Conservation (phyloP, 2,329 filamentous ascomycete genomes). For the Fusarium cicatricum region DNA sequence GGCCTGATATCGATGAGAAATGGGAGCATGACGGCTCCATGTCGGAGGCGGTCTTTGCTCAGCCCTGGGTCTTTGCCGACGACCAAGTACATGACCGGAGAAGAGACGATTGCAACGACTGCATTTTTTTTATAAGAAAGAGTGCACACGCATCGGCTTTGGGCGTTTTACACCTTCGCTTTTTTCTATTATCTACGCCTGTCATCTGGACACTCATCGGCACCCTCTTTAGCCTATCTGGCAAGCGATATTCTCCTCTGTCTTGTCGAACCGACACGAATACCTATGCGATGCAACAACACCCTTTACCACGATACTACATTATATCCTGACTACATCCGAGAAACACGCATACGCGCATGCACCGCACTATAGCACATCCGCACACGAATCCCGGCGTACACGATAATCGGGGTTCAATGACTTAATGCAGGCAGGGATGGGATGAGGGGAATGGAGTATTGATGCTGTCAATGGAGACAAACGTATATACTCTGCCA, state of each 20-base stretch:
- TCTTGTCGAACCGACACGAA: not conserved
- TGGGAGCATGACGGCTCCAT: not conserved
- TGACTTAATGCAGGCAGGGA: constrained; percentile 33
- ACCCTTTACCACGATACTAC: constrained; percentile 9
- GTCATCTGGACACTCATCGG: not conserved
- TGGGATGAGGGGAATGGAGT: constrained; percentile 7
- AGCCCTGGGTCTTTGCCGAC: not conserved
- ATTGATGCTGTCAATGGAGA: constrained; percentile 17
- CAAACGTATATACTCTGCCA: constrained; percentile 28
- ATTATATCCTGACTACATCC: constrained; percentile 4
- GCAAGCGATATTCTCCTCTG: not conserved
- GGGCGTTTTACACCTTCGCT: not conserved
- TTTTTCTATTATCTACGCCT: constrained; percentile 3
- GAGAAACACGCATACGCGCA: constrained; percentile 12
- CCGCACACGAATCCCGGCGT: constrained; percentile 14
- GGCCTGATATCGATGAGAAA: not conserved
- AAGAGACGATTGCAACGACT: too few relatives aligned
- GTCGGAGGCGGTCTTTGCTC: not conserved
- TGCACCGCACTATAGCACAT: constrained; percentile 12
- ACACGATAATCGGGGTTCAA: constrained; percentile 29
- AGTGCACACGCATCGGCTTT: too few relatives aligned
- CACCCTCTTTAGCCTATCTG: not conserved
- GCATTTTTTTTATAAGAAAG: too few relatives aligned
- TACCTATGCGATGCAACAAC: constrained; percentile 9
- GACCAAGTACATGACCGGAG: not conserved